Evolutionary conservation across 2,329 filamentous ascomycete species (phyloP).

Genomic region (Sarocladium kiliense): DNA sequence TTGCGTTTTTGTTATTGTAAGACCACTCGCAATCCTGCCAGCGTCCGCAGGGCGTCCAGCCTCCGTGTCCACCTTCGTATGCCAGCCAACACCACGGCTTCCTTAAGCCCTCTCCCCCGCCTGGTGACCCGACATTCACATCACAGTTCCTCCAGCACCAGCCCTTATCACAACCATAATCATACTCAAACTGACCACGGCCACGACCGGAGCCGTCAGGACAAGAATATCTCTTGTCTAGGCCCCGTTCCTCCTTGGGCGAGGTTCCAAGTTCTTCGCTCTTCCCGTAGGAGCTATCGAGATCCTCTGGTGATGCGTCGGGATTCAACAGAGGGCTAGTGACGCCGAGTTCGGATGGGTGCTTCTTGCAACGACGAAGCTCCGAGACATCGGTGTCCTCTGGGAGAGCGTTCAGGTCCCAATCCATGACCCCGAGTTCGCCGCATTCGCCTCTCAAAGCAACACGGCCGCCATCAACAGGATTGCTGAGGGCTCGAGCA

Average conservation of each 20-base stretch:
- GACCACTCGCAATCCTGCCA: conserved; percentile 7
- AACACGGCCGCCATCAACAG: neutral
- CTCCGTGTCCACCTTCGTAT: neutral
- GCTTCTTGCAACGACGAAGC: neutral
- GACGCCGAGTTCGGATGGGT: neutral
- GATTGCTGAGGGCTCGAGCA: neutral
- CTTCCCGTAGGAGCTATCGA: neutral
- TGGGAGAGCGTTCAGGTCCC: neutral
- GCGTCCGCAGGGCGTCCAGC: conserved; percentile 4
- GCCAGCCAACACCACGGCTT: conserved; percentile 7
- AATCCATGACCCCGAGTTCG: neutral
- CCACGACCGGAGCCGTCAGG: neutral
- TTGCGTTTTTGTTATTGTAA: neutral
- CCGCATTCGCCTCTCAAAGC: neutral
- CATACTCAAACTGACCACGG: neutral
- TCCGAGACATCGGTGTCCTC: neutral
- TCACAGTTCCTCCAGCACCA: conserved; percentile 9
- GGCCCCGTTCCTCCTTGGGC: neutral
- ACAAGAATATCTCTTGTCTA: neutral
- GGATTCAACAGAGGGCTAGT: neutral
- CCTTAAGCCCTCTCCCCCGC: neutral
- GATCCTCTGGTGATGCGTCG: neutral
- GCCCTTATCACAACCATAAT: neutral
- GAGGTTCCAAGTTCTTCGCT: neutral
- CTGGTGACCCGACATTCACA: neutral